Conservation (phyloP, 345 rosid species). For the Combretum micranthum region DNA sequence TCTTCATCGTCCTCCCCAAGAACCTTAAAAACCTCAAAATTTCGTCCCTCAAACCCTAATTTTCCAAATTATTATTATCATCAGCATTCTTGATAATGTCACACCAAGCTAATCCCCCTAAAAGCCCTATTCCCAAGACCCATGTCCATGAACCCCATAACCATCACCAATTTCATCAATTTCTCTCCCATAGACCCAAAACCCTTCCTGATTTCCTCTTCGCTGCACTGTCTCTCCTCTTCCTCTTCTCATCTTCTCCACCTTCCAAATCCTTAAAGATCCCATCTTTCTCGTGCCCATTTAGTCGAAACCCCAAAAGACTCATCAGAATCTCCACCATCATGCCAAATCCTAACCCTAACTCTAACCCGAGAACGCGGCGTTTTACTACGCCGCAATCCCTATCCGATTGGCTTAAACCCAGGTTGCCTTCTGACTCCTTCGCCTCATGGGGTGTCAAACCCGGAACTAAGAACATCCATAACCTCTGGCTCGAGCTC, state of each 20-base stretch:
- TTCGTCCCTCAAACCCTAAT: neutral
- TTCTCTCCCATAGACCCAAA: neutral
- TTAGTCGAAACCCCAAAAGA: conserved; percentile 36
- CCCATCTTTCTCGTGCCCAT: conserved; percentile 29
- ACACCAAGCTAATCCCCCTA: neutral
- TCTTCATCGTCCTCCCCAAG: neutral
- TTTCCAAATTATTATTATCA: neutral
- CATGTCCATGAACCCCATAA: neutral
- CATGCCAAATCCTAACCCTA: conserved; percentile 32
- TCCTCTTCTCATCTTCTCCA: conserved; percentile 5
- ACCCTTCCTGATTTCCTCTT: conserved; percentile 31
- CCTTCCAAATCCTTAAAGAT: conserved; percentile 30
- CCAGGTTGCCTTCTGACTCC: conserved; percentile 73
- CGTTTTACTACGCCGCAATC: conserved; percentile 64
- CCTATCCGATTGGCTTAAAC: conserved; percentile 82
- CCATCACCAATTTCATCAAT: neutral
- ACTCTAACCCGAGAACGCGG: conserved; percentile 6
- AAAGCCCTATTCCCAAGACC: neutral
- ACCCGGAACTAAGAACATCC: conserved; percentile 93
- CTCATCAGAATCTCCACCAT: conserved; percentile 32
- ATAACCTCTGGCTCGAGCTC: conserved; percentile 94
- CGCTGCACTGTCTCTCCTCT: conserved; percentile 15
- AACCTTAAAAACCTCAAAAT: neutral
- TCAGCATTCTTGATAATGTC: conserved; percentile 3
- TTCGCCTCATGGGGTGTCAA: conserved; percentile 83